phyloP scores from a whole-genome alignment of 2,329 filamentous ascomycete species.

The Cladobotryum protrusum region DNA sequence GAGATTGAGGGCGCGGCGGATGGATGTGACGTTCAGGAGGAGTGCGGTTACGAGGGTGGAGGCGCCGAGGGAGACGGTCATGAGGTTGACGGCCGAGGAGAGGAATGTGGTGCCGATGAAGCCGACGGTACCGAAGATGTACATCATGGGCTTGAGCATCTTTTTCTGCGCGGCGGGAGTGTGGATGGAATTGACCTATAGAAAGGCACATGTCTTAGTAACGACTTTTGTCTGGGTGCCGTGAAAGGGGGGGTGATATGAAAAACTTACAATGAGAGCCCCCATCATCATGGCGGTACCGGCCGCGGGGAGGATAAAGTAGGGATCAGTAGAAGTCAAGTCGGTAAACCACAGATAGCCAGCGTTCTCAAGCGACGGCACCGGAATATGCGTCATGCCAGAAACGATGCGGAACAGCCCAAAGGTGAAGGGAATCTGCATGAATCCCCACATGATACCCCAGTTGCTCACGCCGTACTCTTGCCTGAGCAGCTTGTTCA shows the following conservation, averaged over 20 bases:
- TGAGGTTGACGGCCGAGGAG: slow-evolving; percentile 43
- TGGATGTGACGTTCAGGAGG: slow-evolving; percentile 30
- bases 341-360: slow-evolving; percentile 74
- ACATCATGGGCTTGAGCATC: slow-evolving; percentile 38
- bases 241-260: background rate
- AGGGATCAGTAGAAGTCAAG: slow-evolving; percentile 70
- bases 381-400: slow-evolving; percentile 69
- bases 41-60: slow-evolving; percentile 31
- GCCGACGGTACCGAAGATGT: slow-evolving; percentile 37
- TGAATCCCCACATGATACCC: slow-evolving; percentile 32
- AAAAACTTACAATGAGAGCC: slow-evolving; percentile 44
- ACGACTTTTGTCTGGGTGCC: background rate
- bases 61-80: slow-evolving; percentile 37
- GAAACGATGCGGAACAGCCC: slow-evolving; percentile 74
- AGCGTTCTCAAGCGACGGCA: slow-evolving; percentile 68
- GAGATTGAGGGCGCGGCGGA: slow-evolving; percentile 35
- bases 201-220: slow-evolving; percentile 14
- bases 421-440: slow-evolving; percentile 62
- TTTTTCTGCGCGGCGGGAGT: slow-evolving; percentile 26
- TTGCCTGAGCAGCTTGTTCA: slow-evolving; percentile 31
- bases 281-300: slow-evolving; percentile 52
- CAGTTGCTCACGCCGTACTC: slow-evolving; percentile 29
- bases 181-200: slow-evolving; percentile 31
- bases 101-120: slow-evolving; percentile 42
- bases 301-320: slow-evolving; percentile 62